phyloP scores from a whole-genome alignment of 345 rosid species.

The Gossypium stocksii region DNA sequence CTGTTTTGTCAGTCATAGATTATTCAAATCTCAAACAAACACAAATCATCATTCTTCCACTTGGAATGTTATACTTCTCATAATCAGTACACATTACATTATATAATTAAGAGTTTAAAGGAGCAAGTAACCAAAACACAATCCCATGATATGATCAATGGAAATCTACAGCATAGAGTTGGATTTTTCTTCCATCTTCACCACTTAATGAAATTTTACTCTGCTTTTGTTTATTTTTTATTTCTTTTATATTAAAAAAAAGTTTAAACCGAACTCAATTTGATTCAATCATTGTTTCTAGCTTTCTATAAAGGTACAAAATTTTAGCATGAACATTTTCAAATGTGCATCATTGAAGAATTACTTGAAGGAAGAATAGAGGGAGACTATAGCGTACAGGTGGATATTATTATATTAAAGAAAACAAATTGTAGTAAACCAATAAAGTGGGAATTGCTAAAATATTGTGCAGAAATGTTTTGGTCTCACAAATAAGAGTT shows the following conservation, averaged over 20 bases:
- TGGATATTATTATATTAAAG: background rate
- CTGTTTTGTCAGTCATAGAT: background rate
- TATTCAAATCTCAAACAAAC: background rate
- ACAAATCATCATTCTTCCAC: background rate
- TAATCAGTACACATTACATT: too few species aligned
- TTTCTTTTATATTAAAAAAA: too few species aligned
- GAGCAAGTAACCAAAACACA: background rate
- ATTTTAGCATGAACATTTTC: too few species aligned
- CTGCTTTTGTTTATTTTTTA: too few species aligned
- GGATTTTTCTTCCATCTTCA: too few species aligned
- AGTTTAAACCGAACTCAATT: too few species aligned
- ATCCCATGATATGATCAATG: background rate
- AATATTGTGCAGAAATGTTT: background rate
- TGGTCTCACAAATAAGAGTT: background rate
- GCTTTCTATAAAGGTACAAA: background rate
- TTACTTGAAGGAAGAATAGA: background rate
- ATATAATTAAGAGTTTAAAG: background rate
- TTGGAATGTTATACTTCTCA: too few species aligned
- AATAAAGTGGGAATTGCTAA: background rate
- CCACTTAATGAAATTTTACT: too few species aligned
- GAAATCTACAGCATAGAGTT: too few species aligned
- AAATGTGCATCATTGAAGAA: too few species aligned
- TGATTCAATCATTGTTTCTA: too few species aligned
- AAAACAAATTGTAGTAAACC: too few species aligned
- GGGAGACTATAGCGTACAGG: background rate